A percentile compares a stretch with the other conserved stretches of the same genome.
phyloP scores from a whole-genome alignment of 495 filamentous ascomycete species.

The Neurospora sp. region DNA sequence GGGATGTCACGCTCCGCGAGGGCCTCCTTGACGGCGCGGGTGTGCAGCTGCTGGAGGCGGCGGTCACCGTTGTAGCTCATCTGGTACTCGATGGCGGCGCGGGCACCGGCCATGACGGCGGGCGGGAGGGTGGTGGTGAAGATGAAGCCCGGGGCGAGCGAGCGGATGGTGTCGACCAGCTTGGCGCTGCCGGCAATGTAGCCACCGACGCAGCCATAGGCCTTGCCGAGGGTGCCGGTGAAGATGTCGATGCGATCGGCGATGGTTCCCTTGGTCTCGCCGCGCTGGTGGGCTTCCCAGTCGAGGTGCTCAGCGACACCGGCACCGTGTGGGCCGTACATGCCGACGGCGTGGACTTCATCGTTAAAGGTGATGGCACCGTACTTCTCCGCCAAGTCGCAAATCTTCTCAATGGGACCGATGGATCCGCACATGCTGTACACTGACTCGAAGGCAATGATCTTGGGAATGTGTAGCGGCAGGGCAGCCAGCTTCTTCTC shows the following conservation, averaged over 20 bases:
- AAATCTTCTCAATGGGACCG: constrained; percentile 90
- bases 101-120: constrained; percentile 91
- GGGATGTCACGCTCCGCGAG: constrained; percentile 73
- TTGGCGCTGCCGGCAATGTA: constrained; percentile 88
- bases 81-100: constrained; percentile 88
- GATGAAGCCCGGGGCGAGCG: constrained; percentile 94
- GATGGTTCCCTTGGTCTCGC: constrained; percentile 68
- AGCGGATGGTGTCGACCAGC: constrained; percentile 91
- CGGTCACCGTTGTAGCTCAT: constrained; percentile 70
- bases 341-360: constrained; percentile 96
- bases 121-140: constrained; percentile 96
- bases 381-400: constrained; percentile 93
- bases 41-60: constrained; percentile 88
- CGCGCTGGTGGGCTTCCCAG: constrained; percentile 64
- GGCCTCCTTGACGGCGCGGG: constrained; percentile 76
- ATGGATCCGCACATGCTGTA: constrained; percentile 99
- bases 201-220: constrained; percentile 94
- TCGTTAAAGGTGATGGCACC: constrained; percentile 95
- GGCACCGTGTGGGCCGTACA: constrained; percentile 95
- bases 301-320: constrained; percentile 97
- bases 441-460: constrained; percentile 96
- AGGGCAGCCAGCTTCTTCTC: constrained; percentile 85
- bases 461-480: constrained; percentile 77
- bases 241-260: constrained; percentile 97
- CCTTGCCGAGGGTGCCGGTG: constrained; percentile 93